phyloP scores from a whole-genome alignment of 805 yeast species.

The Ascoidea rubescens region DNA sequence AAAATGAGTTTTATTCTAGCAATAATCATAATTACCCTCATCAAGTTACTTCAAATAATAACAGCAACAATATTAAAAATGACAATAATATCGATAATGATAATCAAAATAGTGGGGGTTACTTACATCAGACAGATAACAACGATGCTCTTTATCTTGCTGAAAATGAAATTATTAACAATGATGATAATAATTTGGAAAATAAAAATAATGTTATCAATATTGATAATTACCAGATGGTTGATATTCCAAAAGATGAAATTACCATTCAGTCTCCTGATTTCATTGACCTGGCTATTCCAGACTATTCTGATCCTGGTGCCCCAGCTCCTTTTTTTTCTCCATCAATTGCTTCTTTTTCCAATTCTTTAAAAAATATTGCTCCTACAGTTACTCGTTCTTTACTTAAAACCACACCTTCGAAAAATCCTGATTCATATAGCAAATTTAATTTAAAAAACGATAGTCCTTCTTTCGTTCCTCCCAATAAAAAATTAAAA shows the following conservation, averaged over 20 bases:
- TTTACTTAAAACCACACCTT: too few relatives aligned
- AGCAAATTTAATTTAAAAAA: too few relatives aligned
- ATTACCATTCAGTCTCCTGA: constrained; percentile 30
- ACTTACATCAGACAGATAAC: constrained; percentile 13
- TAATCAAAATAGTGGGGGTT: background rate
- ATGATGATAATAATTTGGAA: background rate
- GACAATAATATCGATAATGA: constrained; percentile 4
- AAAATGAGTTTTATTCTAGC: constrained; percentile 3
- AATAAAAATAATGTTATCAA: constrained; percentile 4
- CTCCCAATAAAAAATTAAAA: constrained; percentile 11
- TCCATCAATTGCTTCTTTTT: constrained; percentile 24
- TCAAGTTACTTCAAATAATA: constrained; percentile 9
- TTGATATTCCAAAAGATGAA: constrained; percentile 45
- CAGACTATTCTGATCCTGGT: constrained; percentile 61
- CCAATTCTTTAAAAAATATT: constrained; percentile 6
- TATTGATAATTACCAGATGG: constrained; percentile 1
- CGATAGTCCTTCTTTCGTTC: too few relatives aligned
- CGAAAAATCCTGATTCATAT: too few relatives aligned
- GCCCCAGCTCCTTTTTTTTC: constrained; percentile 62
- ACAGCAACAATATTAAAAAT: constrained; percentile 1
- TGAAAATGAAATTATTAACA: constrained; percentile 4
- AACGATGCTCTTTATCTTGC: constrained; percentile 18
- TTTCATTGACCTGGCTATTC: constrained; percentile 21
- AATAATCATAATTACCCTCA: background rate
- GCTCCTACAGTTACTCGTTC: too few relatives aligned